Conservation (phyloP, 495 filamentous ascomycete genomes). For the Tetracladium setigerum region DNA sequence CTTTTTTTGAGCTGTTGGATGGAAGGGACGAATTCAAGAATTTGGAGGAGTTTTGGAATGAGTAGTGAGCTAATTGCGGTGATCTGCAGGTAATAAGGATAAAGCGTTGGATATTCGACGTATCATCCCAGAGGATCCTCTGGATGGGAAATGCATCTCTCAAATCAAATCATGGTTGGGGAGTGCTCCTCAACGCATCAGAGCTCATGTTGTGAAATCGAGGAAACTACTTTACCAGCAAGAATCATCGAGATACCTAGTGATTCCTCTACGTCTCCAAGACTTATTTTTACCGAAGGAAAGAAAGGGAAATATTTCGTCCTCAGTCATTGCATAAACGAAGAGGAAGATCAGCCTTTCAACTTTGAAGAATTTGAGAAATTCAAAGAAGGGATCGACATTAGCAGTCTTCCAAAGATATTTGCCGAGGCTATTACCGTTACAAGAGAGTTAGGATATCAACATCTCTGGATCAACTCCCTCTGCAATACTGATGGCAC, state of each 20-base stretch:
- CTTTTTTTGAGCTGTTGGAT: too few relatives aligned
- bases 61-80: neutral
- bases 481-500: constrained; percentile 24
- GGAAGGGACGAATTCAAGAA: neutral
- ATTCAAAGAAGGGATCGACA: constrained; percentile 6
- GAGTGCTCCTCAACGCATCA: neutral
- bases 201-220: too few relatives aligned
- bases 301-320: neutral
- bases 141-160: neutral
- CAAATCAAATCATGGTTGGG: neutral
- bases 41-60: neutral
- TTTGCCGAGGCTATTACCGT: constrained; percentile 17
- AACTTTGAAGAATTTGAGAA: neutral
- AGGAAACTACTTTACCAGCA: neutral
- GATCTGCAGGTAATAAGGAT: neutral
- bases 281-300: neutral
- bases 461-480: constrained; percentile 24
- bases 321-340: neutral
- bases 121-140: constrained; percentile 1
- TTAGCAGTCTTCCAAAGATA: constrained; percentile 14
- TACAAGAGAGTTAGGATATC: constrained; percentile 8
- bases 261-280: neutral
- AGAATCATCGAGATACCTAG: constrained; percentile 2
- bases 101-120: neutral
- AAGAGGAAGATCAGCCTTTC: neutral